Percentiles rank a stretch among this genome's conserved stretches.
These are phyloP conservation scores for Trichoderma sp. DNA, from an alignment of 2,329 filamentous ascomycete species.

Conservation along the genomic window DNA sequence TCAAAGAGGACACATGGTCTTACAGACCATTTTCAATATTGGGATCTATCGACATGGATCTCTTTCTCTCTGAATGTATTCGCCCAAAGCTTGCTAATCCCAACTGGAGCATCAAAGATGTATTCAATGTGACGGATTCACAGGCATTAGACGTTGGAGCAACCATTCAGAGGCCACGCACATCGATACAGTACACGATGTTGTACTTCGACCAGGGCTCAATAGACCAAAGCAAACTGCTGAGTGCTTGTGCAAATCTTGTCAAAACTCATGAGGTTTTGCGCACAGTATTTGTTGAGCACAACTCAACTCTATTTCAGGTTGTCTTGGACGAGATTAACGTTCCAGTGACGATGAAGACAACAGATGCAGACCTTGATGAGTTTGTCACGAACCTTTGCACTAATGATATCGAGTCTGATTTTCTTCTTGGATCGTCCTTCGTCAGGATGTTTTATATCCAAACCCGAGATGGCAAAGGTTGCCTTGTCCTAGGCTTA, in stretches of 20 bases:
- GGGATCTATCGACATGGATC: constrained; percentile 19
- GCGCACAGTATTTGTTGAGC: constrained; percentile 28
- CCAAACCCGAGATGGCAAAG: background rate
- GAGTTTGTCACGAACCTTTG: background rate
- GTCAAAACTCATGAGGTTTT: constrained; percentile 26
- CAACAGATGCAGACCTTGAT: background rate
- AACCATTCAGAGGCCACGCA: constrained; percentile 25
- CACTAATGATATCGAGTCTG: background rate
- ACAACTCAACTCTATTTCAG: constrained; percentile 21
- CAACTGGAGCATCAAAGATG: constrained; percentile 25
- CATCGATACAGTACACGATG: constrained; percentile 31
- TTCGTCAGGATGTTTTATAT: background rate
- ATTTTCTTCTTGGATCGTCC: background rate
- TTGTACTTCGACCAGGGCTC: constrained; percentile 25
- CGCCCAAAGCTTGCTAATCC: constrained; percentile 23
- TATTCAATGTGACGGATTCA: constrained; percentile 25
- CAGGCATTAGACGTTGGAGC: constrained; percentile 26
- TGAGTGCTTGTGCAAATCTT: constrained; percentile 26
- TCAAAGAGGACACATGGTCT: constrained; percentile 11
- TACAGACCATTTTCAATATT: constrained; percentile 27
- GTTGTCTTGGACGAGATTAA: constrained; percentile 25
- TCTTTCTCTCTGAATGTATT: constrained; percentile 22
- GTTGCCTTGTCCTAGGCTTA: constrained; percentile 24
- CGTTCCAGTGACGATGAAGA: constrained; percentile 18
- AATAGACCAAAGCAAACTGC: constrained; percentile 24